Evolutionary conservation across 78 protist genomes (phyloP).

Genomic region (Capsaspora owczarzaki): DNA sequence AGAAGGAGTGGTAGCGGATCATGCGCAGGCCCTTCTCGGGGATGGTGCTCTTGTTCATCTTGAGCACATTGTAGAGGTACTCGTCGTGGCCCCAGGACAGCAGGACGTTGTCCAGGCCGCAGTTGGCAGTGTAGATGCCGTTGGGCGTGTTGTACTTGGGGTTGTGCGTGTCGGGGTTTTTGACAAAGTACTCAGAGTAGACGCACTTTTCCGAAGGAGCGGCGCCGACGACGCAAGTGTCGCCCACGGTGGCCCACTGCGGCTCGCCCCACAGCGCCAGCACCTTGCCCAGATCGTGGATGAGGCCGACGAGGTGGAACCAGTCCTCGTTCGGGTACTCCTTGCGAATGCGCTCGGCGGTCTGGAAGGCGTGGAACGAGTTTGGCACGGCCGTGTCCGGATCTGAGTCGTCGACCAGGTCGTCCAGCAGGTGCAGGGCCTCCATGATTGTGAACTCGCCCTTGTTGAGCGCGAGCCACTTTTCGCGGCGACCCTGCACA

Average conservation of each 20-base stretch:
- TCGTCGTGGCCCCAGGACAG: slow-evolving; percentile 86
- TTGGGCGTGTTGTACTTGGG: slow-evolving; percentile 31
- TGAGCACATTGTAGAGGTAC: slow-evolving; percentile 45
- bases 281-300: slow-evolving; percentile 82
- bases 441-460: slow-evolving; percentile 17
- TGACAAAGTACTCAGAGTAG: slow-evolving; percentile 41
- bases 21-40: slow-evolving; percentile 67
- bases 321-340: slow-evolving; percentile 67
- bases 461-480: neutral
- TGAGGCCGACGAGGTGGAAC: slow-evolving; percentile 73
- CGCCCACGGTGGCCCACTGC: slow-evolving; percentile 85
- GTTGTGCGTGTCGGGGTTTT: slow-evolving; percentile 52
- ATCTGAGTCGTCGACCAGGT: slow-evolving; percentile 39
- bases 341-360: slow-evolving; percentile 71
- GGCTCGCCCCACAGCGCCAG: slow-evolving; percentile 53
- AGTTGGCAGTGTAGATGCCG: slow-evolving; percentile 56
- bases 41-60: slow-evolving; percentile 31
- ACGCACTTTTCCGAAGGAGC: slow-evolving; percentile 31
- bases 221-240: slow-evolving; percentile 82
- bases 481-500: neutral
- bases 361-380: slow-evolving; percentile 64
- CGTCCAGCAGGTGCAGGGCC: slow-evolving; percentile 30
- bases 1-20: slow-evolving; percentile 80
- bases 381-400: slow-evolving; percentile 39
- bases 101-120: slow-evolving; percentile 65